Evolutionary conservation across 345 rosid species (phyloP).

Genomic region (Rhizophora mangle): DNA sequence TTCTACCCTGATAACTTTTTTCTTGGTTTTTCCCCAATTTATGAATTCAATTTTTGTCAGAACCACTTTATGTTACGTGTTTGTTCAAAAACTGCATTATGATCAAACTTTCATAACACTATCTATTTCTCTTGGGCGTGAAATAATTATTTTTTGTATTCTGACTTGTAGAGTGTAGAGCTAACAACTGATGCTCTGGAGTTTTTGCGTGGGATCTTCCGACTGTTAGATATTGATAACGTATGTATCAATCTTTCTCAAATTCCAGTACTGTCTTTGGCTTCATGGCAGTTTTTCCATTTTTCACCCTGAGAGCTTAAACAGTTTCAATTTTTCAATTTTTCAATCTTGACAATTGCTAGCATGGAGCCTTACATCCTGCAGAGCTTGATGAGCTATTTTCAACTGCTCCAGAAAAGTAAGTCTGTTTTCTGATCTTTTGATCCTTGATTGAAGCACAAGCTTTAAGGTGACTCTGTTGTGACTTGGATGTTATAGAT

Average conservation of each 20-base stretch:
- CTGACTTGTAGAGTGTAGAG: constrained; percentile 62
- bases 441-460: neutral
- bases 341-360: constrained; percentile 28
- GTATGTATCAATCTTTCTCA: constrained; percentile 36
- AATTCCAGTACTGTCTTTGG: constrained; percentile 1
- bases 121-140: neutral
- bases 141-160: constrained; percentile 11
- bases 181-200: constrained; percentile 55
- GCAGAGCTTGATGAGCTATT: constrained; percentile 66
- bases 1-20: too few relatives aligned
- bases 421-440: constrained; percentile 9
- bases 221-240: constrained; percentile 60
- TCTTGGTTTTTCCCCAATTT: too few relatives aligned
- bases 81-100: neutral
- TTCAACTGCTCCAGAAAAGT: constrained; percentile 82
- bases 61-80: neutral
- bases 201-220: constrained; percentile 63
- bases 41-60: too few relatives aligned
- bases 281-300: neutral
- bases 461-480: neutral
- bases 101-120: neutral
- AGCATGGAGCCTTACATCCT: constrained; percentile 71
- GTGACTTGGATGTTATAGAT: too few relatives aligned
- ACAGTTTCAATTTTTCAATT: constrained; percentile 10
- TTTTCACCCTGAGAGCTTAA: neutral